Evolutionary conservation across 1,284 basidiomycete genomes (phyloP).

Genomic region (Hemileia vastatrix): DNA sequence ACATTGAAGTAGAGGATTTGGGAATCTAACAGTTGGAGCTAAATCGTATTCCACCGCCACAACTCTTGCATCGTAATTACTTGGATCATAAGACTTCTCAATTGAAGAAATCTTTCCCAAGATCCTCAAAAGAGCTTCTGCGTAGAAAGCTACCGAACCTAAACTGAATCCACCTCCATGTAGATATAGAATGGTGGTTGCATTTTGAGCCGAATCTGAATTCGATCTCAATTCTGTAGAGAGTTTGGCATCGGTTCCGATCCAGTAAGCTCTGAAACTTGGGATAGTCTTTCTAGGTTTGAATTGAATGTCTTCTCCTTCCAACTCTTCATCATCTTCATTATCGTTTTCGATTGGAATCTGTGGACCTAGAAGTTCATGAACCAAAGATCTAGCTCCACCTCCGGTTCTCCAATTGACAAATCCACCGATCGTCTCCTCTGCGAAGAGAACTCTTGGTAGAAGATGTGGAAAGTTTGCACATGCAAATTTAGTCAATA

Average conservation of each 20-base stretch:
- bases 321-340: not conserved
- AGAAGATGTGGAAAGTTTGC: slow-evolving; percentile 38
- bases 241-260: slow-evolving; percentile 30
- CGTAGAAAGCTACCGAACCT: slow-evolving; percentile 42
- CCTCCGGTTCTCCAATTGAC: slow-evolving; percentile 42
- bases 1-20: slow-evolving; percentile 36
- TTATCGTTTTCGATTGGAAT: not conserved
- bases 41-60: no score
- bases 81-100: slow-evolving; percentile 17
- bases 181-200: slow-evolving; percentile 37
- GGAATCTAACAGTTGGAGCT: no score
- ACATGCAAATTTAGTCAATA: slow-evolving; percentile 37
- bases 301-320: slow-evolving; percentile 3
- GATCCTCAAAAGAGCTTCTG: slow-evolving; percentile 39
- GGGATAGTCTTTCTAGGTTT: slow-evolving; percentile 12
- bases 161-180: slow-evolving; percentile 43
- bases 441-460: slow-evolving; percentile 38
- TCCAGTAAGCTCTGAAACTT: slow-evolving; percentile 37
- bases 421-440: slow-evolving; percentile 40
- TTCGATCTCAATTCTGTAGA: slow-evolving; percentile 16
- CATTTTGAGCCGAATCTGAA: slow-evolving; percentile 4
- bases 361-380: slow-evolving; percentile 14
- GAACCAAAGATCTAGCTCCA: slow-evolving; percentile 29
- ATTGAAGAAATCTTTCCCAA: slow-evolving; percentile 32
- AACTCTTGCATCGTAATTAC: no score